Conservation (phyloP, 1,284 basidiomycete species). For the Polyporus tsugae region DNA sequence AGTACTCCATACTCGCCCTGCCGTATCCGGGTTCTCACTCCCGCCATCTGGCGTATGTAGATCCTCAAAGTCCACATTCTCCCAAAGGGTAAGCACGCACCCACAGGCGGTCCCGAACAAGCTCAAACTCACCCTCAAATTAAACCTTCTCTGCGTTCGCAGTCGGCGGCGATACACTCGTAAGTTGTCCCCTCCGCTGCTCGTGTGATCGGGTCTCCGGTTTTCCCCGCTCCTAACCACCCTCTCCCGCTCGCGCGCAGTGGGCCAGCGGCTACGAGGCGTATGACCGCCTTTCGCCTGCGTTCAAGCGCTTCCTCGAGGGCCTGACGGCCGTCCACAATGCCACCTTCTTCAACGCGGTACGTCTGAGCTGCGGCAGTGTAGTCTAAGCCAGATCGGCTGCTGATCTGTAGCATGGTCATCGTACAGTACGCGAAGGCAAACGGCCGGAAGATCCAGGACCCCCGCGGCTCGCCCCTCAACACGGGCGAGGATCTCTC, state of each 20-base stretch:
- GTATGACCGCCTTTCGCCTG: constrained; percentile 68
- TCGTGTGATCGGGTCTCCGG: neutral
- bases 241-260: neutral
- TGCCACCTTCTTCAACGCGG: constrained; percentile 54
- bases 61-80: constrained; percentile 68
- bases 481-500: constrained; percentile 58
- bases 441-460: constrained; percentile 10
- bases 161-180: constrained; percentile 48
- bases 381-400: too few species aligned
- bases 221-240: neutral
- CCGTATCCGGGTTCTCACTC: neutral
- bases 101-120: neutral
- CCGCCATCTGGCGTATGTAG: constrained; percentile 15
- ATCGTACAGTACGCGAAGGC: constrained; percentile 16
- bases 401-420: neutral
- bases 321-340: constrained; percentile 67
- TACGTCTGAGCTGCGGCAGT: neutral
- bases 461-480: constrained; percentile 33
- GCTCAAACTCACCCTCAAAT: neutral
- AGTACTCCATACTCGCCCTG: neutral
- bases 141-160: neutral
- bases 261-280: constrained; percentile 66
- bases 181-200: neutral
- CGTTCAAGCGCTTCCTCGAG: constrained; percentile 64
- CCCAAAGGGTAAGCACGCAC: constrained; percentile 41